Percentiles rank a stretch among this genome's conserved stretches.
Conservation (phyloP, 2,329 filamentous ascomycete species). For the Aspergillus transmontanensis region DNA sequence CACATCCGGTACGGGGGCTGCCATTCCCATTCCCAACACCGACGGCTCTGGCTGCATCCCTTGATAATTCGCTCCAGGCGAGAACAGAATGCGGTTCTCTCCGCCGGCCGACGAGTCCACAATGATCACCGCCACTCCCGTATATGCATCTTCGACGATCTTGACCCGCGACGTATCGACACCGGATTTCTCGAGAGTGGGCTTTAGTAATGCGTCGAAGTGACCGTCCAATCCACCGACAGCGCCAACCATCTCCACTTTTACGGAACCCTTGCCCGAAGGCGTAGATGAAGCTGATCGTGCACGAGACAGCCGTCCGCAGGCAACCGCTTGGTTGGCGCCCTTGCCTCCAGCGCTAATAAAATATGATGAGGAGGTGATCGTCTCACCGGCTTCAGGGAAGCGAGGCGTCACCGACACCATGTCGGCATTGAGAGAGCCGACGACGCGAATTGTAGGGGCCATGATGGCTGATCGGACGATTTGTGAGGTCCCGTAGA, state of each 20-base stretch:
- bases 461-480: conserved; percentile 31
- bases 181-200: conserved; percentile 62
- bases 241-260: conserved; percentile 72
- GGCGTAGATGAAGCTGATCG: conserved; percentile 30
- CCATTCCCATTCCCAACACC: conserved; percentile 42
- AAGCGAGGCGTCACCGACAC: conserved; percentile 85
- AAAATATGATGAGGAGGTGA: conserved; percentile 75
- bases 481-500: neutral
- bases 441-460: conserved; percentile 74
- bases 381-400: conserved; percentile 81
- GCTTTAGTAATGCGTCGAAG: conserved; percentile 63
- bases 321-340: conserved; percentile 91
- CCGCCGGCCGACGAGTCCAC: conserved; percentile 70
- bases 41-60: conserved; percentile 44
- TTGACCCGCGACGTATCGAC: conserved; percentile 62
- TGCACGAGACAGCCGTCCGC: conserved; percentile 73
- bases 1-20: conserved; percentile 57
- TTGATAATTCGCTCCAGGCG: conserved; percentile 68
- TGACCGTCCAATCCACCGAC: conserved; percentile 65
- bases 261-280: conserved; percentile 31
- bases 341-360: conserved; percentile 90
- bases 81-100: conserved; percentile 76
- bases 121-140: conserved; percentile 74
- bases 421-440: conserved; percentile 93
- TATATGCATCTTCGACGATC: conserved; percentile 53